These are phyloP conservation scores for Ballota nigra DNA, from an alignment of 257 asterid species.

Conservation along the genomic window DNA sequence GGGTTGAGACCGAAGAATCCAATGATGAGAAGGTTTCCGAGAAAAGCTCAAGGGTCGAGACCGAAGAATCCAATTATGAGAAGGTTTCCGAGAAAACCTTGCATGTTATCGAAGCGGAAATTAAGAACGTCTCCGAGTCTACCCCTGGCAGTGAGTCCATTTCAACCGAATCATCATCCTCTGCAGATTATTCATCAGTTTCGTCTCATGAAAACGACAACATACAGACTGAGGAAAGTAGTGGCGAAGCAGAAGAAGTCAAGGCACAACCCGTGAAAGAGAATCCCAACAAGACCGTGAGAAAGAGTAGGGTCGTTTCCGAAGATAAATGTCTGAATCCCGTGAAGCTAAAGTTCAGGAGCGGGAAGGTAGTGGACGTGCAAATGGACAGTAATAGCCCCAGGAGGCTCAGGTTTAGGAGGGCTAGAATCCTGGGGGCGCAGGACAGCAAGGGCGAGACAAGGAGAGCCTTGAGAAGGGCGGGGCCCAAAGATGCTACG, in stretches of 20 bases:
- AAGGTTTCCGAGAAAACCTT: slow-evolving; percentile 53
- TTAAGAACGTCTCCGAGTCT: slow-evolving; percentile 16
- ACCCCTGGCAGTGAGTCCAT: slow-evolving; percentile 8
- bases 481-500: slow-evolving; percentile 26
- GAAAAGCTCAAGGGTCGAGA: too few relatives aligned
- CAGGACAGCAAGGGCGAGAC: slow-evolving; percentile 39
- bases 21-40: slow-evolving; percentile 40
- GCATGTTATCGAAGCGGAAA: slow-evolving; percentile 42
- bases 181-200: slow-evolving; percentile 29
- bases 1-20: too few relatives aligned
- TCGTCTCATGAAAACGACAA: slow-evolving; percentile 36
- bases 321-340: slow-evolving; percentile 38
- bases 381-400: slow-evolving; percentile 51
- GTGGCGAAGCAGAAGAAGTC: slow-evolving; percentile 18
- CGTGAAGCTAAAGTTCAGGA: slow-evolving; percentile 63
- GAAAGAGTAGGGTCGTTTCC: slow-evolving; percentile 36
- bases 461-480: slow-evolving; percentile 42
- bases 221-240: neutral
- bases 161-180: slow-evolving; percentile 28
- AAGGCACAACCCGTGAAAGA: slow-evolving; percentile 31
- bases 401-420: slow-evolving; percentile 60
- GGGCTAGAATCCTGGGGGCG: slow-evolving; percentile 36
- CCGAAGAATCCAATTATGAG: slow-evolving; percentile 30
- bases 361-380: slow-evolving; percentile 68
- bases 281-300: slow-evolving; percentile 25